Percentiles rank a stretch among this genome's conserved stretches.
Evolutionary conservation across 106 monocot species (phyloP).

Genomic region (Dendrobium chrysotoxum): DNA sequence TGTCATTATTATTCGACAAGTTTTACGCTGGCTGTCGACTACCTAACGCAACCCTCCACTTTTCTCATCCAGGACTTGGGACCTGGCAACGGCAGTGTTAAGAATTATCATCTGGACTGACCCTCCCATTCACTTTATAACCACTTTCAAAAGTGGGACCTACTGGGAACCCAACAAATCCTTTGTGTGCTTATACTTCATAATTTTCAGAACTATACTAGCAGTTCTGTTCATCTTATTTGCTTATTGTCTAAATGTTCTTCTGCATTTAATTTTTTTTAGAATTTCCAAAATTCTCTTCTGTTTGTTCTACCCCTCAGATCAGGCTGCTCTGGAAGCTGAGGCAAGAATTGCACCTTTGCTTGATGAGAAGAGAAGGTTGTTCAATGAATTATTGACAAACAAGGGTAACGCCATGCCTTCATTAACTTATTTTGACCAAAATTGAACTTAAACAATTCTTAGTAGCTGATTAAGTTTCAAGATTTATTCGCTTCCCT

Average conservation of each 20-base stretch:
- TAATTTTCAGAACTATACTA: not conserved
- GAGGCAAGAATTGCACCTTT: slow-evolving; percentile 80
- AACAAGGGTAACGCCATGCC: slow-evolving; percentile 47
- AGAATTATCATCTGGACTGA: not conserved
- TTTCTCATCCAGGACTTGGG: no score
- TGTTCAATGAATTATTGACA: slow-evolving; percentile 90
- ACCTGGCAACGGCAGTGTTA: no score
- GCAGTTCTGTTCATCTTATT: not conserved
- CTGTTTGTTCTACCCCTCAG: slow-evolving; percentile 30
- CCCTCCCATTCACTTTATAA: not conserved
- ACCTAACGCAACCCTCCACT: no score
- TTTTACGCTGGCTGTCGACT: no score
- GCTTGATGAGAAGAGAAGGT: slow-evolving; percentile 78
- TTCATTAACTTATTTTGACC: not conserved
- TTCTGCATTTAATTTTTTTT: slow-evolving; percentile 1
- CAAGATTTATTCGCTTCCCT: not conserved
- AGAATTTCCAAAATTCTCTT: not conserved
- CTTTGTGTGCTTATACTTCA: not conserved
- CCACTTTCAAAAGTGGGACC: not conserved
- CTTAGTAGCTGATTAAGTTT: not conserved
- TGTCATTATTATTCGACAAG: no score
- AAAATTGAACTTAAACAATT: slow-evolving; percentile 2
- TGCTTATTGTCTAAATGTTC: not conserved
- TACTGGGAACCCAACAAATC: not conserved
- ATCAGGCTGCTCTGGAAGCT: slow-evolving; percentile 81